Base-by-base conservation (phyloP, 192 early-diverging fungal species). In the Rhizophagus clarus region DNA sequence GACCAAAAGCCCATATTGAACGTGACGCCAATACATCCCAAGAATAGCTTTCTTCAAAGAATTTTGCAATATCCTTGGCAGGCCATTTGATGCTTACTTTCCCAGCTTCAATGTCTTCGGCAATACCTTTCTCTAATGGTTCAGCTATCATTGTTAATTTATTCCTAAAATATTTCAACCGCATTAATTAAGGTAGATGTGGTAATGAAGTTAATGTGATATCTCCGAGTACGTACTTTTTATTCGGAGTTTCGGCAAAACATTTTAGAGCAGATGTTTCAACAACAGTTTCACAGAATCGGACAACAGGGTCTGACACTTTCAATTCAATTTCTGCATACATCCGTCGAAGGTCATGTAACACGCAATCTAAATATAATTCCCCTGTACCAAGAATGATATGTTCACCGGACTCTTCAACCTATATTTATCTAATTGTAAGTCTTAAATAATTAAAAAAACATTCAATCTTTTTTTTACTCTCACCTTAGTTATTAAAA, bases 1-100 rank as follows among this genome's bases (percentile, higher is more conserved):
- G 98, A 15, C 98, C 98, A 90, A 99, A 98, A 32, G 97, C 98
- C 98, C 98, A 99, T 62, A 99, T 93, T 56, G 95, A 96, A 63
- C 97, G 91, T 4, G 94, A 85, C 12, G 97, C 96, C 76, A 98
- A 81, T 14, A 97, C 88, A 88, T 99, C 97, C 98, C 98, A 99
- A 12, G 89, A 88, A 80, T 98, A 96, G 61, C 94, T 94, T 72
- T 91, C 82, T 82, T 94, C 90, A 71, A 99, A 97, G 80, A 90
- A 90, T 64, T 93, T 90, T 37, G 89, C 95, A 24, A 98, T 81
- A 67, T 95, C 87, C 45, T 87, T 86, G 31, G 88, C 83, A 1
- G 97, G 91, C 95, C 93, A 95, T 49, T 87, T 86, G 37, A 90
- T 88, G 73, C 84, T 87, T 32, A 99, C 90, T 68, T 85, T 87